These are phyloP conservation scores for Kockiozyma suomiensis DNA, from an alignment of 805 yeast genomes.

Conservation along the genomic window DNA sequence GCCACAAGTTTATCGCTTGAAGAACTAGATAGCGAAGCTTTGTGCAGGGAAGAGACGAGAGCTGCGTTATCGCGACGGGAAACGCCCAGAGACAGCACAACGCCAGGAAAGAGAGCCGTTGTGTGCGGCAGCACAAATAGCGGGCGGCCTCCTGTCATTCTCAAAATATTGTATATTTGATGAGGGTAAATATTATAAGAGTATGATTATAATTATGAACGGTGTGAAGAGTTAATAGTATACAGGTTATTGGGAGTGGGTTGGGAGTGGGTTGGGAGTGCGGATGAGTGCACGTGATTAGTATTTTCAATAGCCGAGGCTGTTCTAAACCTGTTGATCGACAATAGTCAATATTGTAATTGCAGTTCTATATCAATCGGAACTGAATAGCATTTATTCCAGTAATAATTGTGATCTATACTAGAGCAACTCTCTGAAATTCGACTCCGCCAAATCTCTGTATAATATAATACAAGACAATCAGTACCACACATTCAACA, in stretches of 20 bases:
- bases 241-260: no score
- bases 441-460: neutral
- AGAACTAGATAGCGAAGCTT: no score
- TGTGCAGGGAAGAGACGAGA: constrained; percentile 2
- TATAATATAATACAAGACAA: neutral
- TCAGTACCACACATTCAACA: no score
- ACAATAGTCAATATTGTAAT: no score
- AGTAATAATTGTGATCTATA: neutral
- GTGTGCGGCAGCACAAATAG: constrained; percentile 23
- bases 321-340: no score
- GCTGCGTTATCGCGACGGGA: constrained; percentile 22
- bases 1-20: constrained; percentile 12
- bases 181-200: neutral
- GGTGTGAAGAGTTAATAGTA: no score
- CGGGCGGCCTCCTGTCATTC: constrained; percentile 3
- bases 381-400: no score
- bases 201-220: no score
- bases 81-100: constrained; percentile 16
- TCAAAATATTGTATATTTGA: neutral
- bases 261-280: no score
- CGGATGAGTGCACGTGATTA: no score
- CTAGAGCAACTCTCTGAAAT: neutral
- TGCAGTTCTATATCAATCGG: no score
- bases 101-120: constrained; percentile 25
- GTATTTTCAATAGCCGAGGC: neutral